Base-by-base conservation (phyloP, 2,329 filamentous ascomycete species). In the Epichloe sylvatica region DNA sequence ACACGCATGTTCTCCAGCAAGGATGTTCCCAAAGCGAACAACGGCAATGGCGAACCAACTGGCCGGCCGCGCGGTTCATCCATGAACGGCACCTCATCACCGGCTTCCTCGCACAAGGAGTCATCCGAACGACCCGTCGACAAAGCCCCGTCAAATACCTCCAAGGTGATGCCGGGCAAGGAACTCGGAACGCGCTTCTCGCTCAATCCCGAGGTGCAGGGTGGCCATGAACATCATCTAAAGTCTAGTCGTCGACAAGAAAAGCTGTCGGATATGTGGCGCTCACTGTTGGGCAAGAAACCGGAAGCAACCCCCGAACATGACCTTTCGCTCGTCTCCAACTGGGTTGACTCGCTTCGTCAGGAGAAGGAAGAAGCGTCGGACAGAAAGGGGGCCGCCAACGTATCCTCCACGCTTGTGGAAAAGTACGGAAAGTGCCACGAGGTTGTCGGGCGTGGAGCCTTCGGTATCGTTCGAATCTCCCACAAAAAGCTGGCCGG, bases 391-490 rank as follows among this genome's bases (percentile, higher is more conserved):
- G 80, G 79, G 23, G 84, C 84, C 0, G 78, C 84, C 6, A 86
- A 84, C 60, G 76, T 85, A 15, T 81, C 80, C 19, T 61, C 64
- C 4, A 89, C 89, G 0, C 73, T 98, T 45, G 86, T 92, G 1
- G 88, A 97, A 62, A 97, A 97, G 65, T 98, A 98, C 64, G 92
- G 92, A 59, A 97, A 97, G 70, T 97, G 92, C 64, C 91, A 97
- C 63, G 92, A 98, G 66, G 82, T 98, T 35, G 88, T 98, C 23
- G 92, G 92, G 19, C 87, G 91, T 37, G 92, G 92, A 53, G 92
- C 92, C 40, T 98, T 98, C 66, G 92, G 92, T 51, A 94, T 98
- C 55, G 92, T 98, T 55, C 81, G 92, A 53, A 95, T 97, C 66
- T 95, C 91, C 15, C 92, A 97, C 77, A 98, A 98, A 70, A 84